Evolutionary conservation across 2,329 filamentous ascomycete genomes (phyloP).

Genomic region (Exophiala viscosa): DNA sequence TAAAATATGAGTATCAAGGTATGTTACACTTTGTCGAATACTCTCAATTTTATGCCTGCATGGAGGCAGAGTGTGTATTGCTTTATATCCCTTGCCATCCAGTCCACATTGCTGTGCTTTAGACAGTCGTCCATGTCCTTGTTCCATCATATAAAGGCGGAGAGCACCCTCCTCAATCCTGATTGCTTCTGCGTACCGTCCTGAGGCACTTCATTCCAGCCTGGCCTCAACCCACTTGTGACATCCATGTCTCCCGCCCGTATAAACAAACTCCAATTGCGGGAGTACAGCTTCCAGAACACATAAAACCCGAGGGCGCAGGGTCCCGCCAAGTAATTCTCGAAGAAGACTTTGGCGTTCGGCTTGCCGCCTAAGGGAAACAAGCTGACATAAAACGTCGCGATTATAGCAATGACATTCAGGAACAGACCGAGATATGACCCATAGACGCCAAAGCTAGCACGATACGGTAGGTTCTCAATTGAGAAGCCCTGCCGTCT

Average conservation of each 20-base stretch:
- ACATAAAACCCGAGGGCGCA: slow-evolving; percentile 42
- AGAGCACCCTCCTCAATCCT: slow-evolving; percentile 1
- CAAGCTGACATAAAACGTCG: slow-evolving; percentile 83
- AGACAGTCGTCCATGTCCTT: too few relatives aligned
- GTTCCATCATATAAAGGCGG: slow-evolving; percentile 2
- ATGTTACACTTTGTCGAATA: too few relatives aligned
- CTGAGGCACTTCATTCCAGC: slow-evolving; percentile 1
- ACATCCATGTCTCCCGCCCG: slow-evolving; percentile 16
- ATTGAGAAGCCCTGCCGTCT: slow-evolving; percentile 64
- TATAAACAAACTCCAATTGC: slow-evolving; percentile 12
- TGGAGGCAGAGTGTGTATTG: background rate
- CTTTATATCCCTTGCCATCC: background rate
- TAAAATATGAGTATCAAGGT: too few relatives aligned
- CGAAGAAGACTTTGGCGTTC: slow-evolving; percentile 44
- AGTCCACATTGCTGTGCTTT: too few relatives aligned
- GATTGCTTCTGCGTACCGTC: background rate
- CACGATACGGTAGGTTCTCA: slow-evolving; percentile 73
- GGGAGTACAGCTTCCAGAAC: slow-evolving; percentile 35
- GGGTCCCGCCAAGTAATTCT: slow-evolving; percentile 45
- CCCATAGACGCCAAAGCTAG: slow-evolving; percentile 72
- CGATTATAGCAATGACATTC: slow-evolving; percentile 70
- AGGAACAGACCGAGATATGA: slow-evolving; percentile 76
- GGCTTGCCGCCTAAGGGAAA: slow-evolving; percentile 61
- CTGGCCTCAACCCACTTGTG: slow-evolving; percentile 8
- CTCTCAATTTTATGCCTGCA: background rate